Base-by-base conservation (phyloP, 2,329 filamentous ascomycete genomes). In the Trichocomaceae sp. region DNA sequence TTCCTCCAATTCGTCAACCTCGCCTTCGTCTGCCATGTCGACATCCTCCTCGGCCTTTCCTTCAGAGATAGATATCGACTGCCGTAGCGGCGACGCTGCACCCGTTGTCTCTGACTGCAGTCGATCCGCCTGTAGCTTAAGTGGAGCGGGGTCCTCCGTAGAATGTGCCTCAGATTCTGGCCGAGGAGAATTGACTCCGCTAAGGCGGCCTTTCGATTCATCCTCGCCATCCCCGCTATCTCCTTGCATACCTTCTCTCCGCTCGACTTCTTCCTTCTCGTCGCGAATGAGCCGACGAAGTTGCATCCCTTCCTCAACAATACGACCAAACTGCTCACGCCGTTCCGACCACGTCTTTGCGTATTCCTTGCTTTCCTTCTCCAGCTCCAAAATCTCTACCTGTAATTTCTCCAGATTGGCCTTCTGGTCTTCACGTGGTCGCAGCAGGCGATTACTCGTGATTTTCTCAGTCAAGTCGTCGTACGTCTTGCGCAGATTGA, bases 251-350 rank as follows among this genome's bases (percentile, higher is more conserved):
- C 89, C 90, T 70, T 95, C 90, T 53, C 90, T 82, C 42, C 89
- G 79, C 72, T 96, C 90, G 0, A 93, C 88, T 72, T 96, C 90
- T 69, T 96, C 91, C 74, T 96, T 95, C 77, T 96, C 92, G 65
- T 96, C 91, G 58, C 90, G 84, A 65, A 97, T 96, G 69, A 95
- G 79, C 48, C 88, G 80, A 56, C 91, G 79, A 69, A 97, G 79
- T 60, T 88, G 80, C 81, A 88, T 87, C n/a, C 90, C 90, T 75
- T 96, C 92, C 57, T 91, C 88, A 67, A 96, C 88, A 64, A 97
- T 91, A 54, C 83, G 81, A 56, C 86, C 88, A 70, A 96, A 96
- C 72, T 96, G 90, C 62, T 90, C 87, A 59, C 87, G 79, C 39
- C 92, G 80, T 72, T 95, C 90, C 42, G 82, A 78, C 91, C 91